Conservation (phyloP, 331 rosid genomes). For the Telfairia occidentalis region DNA sequence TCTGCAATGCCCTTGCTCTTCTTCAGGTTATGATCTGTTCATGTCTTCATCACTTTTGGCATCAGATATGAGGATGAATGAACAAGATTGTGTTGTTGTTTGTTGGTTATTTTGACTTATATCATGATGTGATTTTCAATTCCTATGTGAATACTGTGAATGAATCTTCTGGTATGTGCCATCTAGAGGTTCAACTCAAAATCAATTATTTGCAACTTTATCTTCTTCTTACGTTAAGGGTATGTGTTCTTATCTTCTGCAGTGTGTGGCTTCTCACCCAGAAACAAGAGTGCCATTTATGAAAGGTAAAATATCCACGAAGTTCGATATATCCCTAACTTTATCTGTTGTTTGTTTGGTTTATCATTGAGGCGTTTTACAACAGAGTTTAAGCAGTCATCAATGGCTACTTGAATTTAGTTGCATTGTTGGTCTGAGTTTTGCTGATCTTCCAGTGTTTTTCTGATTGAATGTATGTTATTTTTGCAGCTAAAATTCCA, state of each 20-base stretch:
- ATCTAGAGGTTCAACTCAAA: not conserved
- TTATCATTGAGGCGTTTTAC: not conserved
- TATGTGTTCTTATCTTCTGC: conserved; percentile 2
- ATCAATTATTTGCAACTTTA: not conserved
- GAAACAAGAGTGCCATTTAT: conserved; percentile 24
- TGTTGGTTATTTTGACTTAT: not conserved
- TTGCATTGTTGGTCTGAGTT: not conserved
- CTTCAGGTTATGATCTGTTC: conserved; percentile 21
- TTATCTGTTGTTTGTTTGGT: not conserved
- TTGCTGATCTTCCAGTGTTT: not conserved
- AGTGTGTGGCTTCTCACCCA: conserved; percentile 31
- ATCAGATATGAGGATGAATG: not conserved
- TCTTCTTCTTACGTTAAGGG: not conserved
- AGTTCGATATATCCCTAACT: not conserved
- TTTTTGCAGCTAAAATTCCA: conserved; percentile 25
- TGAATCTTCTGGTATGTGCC: not conserved
- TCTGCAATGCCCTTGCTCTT: conserved; percentile 24
- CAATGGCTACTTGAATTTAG: not conserved
- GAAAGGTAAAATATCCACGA: conserved; percentile 17
- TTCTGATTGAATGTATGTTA: not conserved
- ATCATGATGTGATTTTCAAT: not conserved
- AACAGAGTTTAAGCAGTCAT: not conserved
- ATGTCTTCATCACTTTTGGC: not conserved
- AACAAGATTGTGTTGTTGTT: not conserved
- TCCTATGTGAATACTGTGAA: not conserved